Conservation (phyloP, 495 filamentous ascomycete genomes). For the Choiromyces venosus region DNA sequence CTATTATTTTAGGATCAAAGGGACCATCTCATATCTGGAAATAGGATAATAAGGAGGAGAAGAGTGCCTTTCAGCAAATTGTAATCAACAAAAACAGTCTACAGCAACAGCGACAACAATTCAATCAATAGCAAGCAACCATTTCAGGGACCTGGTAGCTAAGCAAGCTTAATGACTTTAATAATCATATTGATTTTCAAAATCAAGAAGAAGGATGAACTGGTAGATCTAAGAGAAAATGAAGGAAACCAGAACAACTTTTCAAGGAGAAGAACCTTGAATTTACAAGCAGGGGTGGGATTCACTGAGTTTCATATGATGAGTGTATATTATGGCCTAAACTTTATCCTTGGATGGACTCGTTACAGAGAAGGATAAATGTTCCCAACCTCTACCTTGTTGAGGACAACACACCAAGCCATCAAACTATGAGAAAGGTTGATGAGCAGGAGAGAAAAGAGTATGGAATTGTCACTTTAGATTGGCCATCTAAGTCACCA, state of each 20-base stretch:
- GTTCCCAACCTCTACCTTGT: background rate
- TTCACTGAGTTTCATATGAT: no score
- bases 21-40: background rate
- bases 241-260: no score
- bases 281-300: no score
- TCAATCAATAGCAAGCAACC: no score
- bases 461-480: background rate
- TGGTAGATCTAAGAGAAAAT: background rate
- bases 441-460: background rate
- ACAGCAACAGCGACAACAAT: no score
- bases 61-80: background rate
- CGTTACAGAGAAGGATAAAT: background rate
- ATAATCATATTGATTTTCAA: background rate
- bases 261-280: no score
- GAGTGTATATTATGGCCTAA: no score
- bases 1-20: background rate
- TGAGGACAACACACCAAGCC: background rate
- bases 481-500: slow-evolving; percentile 6
- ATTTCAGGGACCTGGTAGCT: no score
- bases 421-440: background rate
- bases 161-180: background rate
- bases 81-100: no score
- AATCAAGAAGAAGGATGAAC: background rate
- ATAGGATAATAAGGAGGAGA: background rate
- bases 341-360: no score